These are phyloP conservation scores for Musa beccarii DNA, from an alignment of 176 grass and related monocot species.

Conservation along the genomic window DNA sequence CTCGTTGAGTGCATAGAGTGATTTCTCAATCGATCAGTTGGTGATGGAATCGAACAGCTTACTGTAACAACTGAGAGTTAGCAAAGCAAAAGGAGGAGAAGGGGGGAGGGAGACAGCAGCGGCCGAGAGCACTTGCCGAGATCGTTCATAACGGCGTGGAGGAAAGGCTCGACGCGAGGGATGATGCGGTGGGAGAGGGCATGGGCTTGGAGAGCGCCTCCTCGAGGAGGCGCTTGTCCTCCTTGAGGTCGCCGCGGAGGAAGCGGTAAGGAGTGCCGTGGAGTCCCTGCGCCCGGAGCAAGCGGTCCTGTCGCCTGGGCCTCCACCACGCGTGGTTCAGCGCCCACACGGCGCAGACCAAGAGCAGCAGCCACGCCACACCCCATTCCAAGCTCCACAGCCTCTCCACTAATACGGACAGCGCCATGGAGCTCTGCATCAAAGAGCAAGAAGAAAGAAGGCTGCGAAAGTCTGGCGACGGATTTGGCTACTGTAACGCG, in stretches of 20 bases:
- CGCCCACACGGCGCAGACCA: constrained; percentile 5
- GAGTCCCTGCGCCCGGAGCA: constrained; percentile 41
- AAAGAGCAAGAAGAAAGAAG: too few relatives aligned
- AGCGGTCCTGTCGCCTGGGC: constrained; percentile 21
- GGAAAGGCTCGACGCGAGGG: constrained; percentile 24
- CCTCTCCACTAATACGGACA: too few relatives aligned
- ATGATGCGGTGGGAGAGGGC: constrained; percentile 31
- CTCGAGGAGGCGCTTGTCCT: constrained; percentile 17
- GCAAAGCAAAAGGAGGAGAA: too few relatives aligned
- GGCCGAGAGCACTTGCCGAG: constrained; percentile 15
- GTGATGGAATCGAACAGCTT: background rate
- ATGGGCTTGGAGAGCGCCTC: constrained; percentile 34
- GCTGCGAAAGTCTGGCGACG: too few relatives aligned
- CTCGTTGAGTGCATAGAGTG: too few relatives aligned
- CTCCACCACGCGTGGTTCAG: constrained; percentile 31
- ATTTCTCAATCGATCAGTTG: too few relatives aligned
- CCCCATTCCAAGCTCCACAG: background rate
- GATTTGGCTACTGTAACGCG: too few relatives aligned
- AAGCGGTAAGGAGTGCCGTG: constrained; percentile 39
- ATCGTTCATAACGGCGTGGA: too few relatives aligned
- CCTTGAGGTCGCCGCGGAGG: constrained; percentile 38
- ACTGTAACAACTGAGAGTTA: background rate
- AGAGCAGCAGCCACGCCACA: background rate
- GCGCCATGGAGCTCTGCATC: too few relatives aligned
- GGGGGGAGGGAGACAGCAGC: too few relatives aligned